Evolutionary conservation across 768 basidiomycete genomes (phyloP).

Genomic region (Lentinula raphanica): DNA sequence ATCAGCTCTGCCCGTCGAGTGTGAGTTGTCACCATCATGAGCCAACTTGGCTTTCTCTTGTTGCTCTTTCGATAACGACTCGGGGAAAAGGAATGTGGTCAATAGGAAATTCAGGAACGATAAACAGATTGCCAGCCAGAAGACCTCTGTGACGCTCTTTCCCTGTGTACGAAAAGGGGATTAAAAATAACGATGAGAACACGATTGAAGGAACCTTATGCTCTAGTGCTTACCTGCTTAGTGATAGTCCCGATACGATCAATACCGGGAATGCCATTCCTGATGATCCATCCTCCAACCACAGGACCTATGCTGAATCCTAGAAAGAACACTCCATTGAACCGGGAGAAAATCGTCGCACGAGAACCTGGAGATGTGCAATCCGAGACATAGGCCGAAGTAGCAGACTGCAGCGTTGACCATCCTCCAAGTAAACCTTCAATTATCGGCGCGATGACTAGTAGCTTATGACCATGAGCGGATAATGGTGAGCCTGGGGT

Average conservation of each 20-base stretch:
- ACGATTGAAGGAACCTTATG: neutral
- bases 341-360: slow-evolving; percentile 65
- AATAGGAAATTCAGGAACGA: slow-evolving; percentile 55
- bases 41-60: slow-evolving; percentile 25
- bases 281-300: slow-evolving; percentile 56
- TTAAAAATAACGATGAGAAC: neutral
- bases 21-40: slow-evolving; percentile 1
- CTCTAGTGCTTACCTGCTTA: neutral
- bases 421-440: slow-evolving; percentile 85
- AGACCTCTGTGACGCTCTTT: slow-evolving; percentile 39
- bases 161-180: neutral
- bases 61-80: slow-evolving; percentile 46
- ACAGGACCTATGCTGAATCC: slow-evolving; percentile 77
- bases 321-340: slow-evolving; percentile 71
- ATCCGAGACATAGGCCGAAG: slow-evolving; percentile 80
- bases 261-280: slow-evolving; percentile 27
- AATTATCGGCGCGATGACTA: slow-evolving; percentile 73
- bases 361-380: slow-evolving; percentile 83
- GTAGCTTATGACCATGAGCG: slow-evolving; percentile 66
- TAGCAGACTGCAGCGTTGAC: slow-evolving; percentile 69
- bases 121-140: slow-evolving; percentile 39
- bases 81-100: slow-evolving; percentile 65
- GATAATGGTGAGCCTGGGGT: slow-evolving; percentile 57
- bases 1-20: slow-evolving; percentile 20
- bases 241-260: slow-evolving; percentile 7